A percentile compares a stretch with the other conserved stretches of the same genome.
These are phyloP conservation scores for Diaporthe ilicicola DNA, from an alignment of 2,329 filamentous ascomycete species.

Conservation along the genomic window DNA sequence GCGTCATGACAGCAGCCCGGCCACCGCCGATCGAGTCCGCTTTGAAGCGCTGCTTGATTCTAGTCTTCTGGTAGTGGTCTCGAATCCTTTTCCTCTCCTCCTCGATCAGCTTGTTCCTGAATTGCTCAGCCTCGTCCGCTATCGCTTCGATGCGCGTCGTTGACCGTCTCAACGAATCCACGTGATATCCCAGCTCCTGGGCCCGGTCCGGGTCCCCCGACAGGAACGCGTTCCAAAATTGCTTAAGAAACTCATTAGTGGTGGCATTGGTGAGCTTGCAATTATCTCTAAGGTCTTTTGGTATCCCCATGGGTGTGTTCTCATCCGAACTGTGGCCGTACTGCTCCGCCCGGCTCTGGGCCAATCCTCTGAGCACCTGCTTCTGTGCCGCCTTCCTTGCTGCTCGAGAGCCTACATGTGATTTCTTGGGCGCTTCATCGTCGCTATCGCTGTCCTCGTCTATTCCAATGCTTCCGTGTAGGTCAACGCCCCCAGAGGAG, in stretches of 20 bases:
- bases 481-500: constrained; percentile 61
- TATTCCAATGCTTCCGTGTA: constrained; percentile 72
- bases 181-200: constrained; percentile 80
- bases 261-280: constrained; percentile 84
- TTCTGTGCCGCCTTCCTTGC: constrained; percentile 71
- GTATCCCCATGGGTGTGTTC: constrained; percentile 63
- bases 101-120: constrained; percentile 73
- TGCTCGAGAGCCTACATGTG: constrained; percentile 74
- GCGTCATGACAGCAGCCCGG: constrained; percentile 74
- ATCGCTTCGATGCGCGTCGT: constrained; percentile 82
- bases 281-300: constrained; percentile 65
- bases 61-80: constrained; percentile 75
- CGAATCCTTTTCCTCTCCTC: constrained; percentile 75
- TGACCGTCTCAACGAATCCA: constrained; percentile 82
- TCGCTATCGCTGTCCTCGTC: constrained; percentile 76
- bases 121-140: constrained; percentile 79
- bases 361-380: constrained; percentile 72
- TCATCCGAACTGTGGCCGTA: constrained; percentile 59
- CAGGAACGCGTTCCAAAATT: constrained; percentile 94
- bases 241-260: constrained; percentile 93
- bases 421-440: constrained; percentile 57
- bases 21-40: constrained; percentile 77
- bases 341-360: constrained; percentile 67
- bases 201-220: constrained; percentile 86
- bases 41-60: constrained; percentile 77